Evolutionary conservation across 108 stramenopile species (phyloP).

Genomic region (Conticribra weissflogii): DNA sequence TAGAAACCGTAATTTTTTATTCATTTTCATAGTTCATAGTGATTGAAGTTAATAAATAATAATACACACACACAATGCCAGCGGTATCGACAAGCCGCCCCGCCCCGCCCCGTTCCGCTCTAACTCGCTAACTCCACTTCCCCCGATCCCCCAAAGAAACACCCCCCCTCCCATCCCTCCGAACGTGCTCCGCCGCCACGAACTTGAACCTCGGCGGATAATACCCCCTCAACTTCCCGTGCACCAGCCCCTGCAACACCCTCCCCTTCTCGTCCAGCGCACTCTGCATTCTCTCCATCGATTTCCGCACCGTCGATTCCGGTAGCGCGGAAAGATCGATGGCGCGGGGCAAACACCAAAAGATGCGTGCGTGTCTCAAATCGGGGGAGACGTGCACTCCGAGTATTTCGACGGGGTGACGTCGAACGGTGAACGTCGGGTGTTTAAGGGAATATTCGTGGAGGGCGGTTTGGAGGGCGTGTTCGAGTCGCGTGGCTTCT

Average conservation of each 20-base stretch:
- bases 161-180: slow-evolving; percentile 34
- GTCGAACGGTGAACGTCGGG: slow-evolving; percentile 33
- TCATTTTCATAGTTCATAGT: no score
- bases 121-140: slow-evolving; percentile 4
- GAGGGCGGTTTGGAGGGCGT: slow-evolving; percentile 28
- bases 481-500: slow-evolving; percentile 35
- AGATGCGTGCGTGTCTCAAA: slow-evolving; percentile 31
- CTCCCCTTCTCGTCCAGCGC: slow-evolving; percentile 39
- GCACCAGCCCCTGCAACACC: slow-evolving; percentile 41
- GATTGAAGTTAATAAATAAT: no score
- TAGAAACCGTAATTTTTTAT: no score
- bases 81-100: no score
- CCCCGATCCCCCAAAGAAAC: slow-evolving; percentile 13
- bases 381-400: slow-evolving; percentile 47
- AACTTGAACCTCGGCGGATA: slow-evolving; percentile 41
- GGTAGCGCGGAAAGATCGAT: slow-evolving; percentile 30
- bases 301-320: slow-evolving; percentile 8
- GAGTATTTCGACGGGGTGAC: slow-evolving; percentile 33
- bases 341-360: slow-evolving; percentile 43
- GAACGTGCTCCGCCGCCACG: slow-evolving; percentile 41
- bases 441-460: slow-evolving; percentile 26
- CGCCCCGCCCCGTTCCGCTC: no score
- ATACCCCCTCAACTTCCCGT: slow-evolving; percentile 36
- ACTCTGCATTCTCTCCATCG: slow-evolving; percentile 32
- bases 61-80: no score